Evolutionary conservation across 805 yeast species (phyloP), one percentile per base, ranked within the genome.

Genomic region (Hanseniaspora clermontiae): DNA sequence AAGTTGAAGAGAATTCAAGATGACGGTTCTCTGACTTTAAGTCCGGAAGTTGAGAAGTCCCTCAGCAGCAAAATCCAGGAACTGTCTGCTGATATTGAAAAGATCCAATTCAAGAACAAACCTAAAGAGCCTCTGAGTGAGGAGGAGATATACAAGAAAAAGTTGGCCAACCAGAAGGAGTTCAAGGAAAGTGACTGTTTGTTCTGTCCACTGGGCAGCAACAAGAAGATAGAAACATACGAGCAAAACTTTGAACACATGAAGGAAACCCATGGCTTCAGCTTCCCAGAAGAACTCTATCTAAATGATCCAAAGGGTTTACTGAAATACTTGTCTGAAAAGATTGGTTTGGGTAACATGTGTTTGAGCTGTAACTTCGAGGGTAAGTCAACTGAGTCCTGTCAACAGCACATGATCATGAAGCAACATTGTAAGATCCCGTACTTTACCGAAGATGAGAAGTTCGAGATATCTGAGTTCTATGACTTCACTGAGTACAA

Each of bases 371-470:
- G 98, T 68, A 74, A 78, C 46, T 91, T 79, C 66, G 95, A 90
- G 72, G 97, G 97, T 29, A 78, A 81, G 64, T 78, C 85, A 34
- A 67, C 91, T 32, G 95, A 87, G 62, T 87, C 95, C 24, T 93
- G 84, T 1, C 82, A 96, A 64, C 90, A 88, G 31, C 98, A 93
- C 67, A 89, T 93, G 97, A 60, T 76, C 9, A 75, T 84, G 27
- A 93, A 93, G 72, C 80, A 85, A 60, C 98, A 93, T 69, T 85
- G 90, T 73, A 79, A 79, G 66, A 81, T 93, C 54, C 97, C 97
- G 3, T 93, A 87, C 68, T 97, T 93, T 63, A 68, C 77, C 5
- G 89, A 85, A 59, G 81, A 84, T 61, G 95, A 90, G 64, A 86
- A 83, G 67, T 72, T 87, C 57, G 98, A 93, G 68, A 79, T 91